Evolutionary conservation across 2,329 filamentous ascomycete genomes (phyloP).

Genomic region (Thelonectria olida): DNA sequence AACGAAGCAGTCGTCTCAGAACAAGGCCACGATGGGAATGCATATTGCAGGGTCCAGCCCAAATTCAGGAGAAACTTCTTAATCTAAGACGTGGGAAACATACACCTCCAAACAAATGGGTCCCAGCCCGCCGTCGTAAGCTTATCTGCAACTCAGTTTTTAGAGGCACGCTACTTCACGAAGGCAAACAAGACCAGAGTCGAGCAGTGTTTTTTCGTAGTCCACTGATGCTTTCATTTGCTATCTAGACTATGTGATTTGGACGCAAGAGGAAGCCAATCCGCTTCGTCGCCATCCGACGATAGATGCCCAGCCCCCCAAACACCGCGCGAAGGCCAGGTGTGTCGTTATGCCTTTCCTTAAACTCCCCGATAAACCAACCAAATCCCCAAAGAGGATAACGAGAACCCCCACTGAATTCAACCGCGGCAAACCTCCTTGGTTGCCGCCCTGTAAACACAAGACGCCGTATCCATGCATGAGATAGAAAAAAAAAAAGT

Average conservation of each 20-base stretch:
- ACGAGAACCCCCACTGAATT: constrained; percentile 35
- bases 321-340: constrained; percentile 25
- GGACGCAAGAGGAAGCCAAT: constrained; percentile 1
- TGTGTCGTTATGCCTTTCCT: constrained; percentile 13
- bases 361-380: constrained; percentile 14
- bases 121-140: constrained; percentile 19
- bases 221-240: constrained; percentile 26
- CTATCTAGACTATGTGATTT: constrained; percentile 32
- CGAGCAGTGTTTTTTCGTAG: constrained; percentile 14
- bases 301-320: constrained; percentile 2
- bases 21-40: neutral
- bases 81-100: neutral
- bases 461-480: constrained; percentile 41
- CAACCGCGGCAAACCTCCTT: constrained; percentile 32
- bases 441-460: constrained; percentile 28
- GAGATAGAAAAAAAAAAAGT: constrained; percentile 20
- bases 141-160: constrained; percentile 22
- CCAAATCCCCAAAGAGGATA: constrained; percentile 28
- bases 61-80: neutral
- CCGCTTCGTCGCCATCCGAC: constrained; percentile 9
- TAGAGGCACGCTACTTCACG: constrained; percentile 1
- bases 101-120: constrained; percentile 4
- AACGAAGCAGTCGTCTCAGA: neutral
- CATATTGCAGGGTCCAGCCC: neutral
- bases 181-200: neutral